phyloP scores from a whole-genome alignment of 176 grass and related monocot species.

The Avena insularis region DNA sequence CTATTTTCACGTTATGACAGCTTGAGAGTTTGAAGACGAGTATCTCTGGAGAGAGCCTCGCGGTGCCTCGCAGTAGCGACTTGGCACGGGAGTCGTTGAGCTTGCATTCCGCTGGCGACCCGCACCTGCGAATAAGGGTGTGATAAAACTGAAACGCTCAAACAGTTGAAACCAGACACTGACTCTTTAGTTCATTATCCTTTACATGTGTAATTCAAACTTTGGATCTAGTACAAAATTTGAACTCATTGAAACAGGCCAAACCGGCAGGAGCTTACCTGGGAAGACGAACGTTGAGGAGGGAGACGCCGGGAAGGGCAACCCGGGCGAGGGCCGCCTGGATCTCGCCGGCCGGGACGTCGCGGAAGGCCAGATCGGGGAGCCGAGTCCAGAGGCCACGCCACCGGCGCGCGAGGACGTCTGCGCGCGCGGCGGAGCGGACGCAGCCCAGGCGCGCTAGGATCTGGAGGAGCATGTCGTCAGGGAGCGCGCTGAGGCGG shows the following conservation, averaged over 20 bases:
- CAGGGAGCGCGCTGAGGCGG: background rate
- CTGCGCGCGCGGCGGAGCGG: background rate
- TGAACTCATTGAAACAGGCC: no score
- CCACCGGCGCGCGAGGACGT: background rate
- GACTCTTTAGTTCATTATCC: no score
- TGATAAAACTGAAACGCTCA: no score
- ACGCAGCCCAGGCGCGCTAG: background rate
- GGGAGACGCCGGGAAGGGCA: no score
- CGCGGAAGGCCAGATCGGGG: background rate
- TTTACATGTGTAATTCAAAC: no score
- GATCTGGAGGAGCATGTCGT: background rate
- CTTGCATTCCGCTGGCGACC: no score
- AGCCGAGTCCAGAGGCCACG: background rate
- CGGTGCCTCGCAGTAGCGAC: background rate
- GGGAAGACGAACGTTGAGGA: no score
- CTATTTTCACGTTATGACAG: fast-evolving
- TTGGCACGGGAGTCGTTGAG: background rate
- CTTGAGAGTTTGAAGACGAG: background rate
- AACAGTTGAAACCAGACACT: no score
- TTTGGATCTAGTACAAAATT: no score
- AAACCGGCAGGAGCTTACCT: no score
- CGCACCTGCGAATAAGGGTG: no score
- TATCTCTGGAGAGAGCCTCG: background rate
- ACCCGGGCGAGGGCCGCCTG: no score
- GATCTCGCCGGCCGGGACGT: background rate